phyloP scores from a whole-genome alignment of 768 basidiomycete species.

The Tremella fuciformis region DNA sequence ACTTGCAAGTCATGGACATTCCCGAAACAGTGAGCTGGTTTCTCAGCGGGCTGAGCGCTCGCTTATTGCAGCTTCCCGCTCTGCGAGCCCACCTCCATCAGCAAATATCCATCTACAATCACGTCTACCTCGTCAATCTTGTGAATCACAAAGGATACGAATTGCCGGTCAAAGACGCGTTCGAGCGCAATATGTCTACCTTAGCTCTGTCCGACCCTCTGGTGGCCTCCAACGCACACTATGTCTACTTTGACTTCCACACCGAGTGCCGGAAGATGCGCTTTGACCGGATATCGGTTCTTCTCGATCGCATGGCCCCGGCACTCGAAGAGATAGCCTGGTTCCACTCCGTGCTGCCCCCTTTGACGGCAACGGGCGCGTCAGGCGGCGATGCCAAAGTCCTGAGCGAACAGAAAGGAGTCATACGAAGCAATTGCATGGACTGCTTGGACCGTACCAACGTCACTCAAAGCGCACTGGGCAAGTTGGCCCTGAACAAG shows the following conservation, averaged over 20 bases:
- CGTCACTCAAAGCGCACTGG: conserved; percentile 88
- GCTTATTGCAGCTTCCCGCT: conserved; percentile 61
- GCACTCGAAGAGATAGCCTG: conserved; percentile 56
- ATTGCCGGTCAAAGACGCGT: conserved; percentile 90
- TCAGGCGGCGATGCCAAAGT: conserved; percentile 55
- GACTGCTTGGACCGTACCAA: conserved; percentile 91
- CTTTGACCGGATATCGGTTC: conserved; percentile 83
- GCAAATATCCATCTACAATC: conserved; percentile 71
- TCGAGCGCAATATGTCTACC: conserved; percentile 71
- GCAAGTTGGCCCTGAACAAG: conserved; percentile 73
- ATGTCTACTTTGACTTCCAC: conserved; percentile 97
- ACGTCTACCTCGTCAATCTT: conserved; percentile 77
- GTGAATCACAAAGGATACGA: conserved; percentile 93
- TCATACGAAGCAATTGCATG: conserved; percentile 95
- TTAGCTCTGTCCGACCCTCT: conserved; percentile 52
- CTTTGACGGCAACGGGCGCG: conserved; percentile 5
- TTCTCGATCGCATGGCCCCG: conserved; percentile 68
- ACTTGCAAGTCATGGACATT: conserved; percentile 91
- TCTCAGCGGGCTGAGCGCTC: not conserved
- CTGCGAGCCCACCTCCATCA: conserved; percentile 71
- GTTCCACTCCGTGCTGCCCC: conserved; percentile 51
- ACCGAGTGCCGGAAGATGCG: conserved; percentile 90
- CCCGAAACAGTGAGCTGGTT: conserved; percentile 67
- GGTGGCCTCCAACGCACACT: conserved; percentile 69
- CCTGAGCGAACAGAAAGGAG: conserved; percentile 66